Conservation (phyloP, 345 rosid species). For the Populus nigra region DNA sequence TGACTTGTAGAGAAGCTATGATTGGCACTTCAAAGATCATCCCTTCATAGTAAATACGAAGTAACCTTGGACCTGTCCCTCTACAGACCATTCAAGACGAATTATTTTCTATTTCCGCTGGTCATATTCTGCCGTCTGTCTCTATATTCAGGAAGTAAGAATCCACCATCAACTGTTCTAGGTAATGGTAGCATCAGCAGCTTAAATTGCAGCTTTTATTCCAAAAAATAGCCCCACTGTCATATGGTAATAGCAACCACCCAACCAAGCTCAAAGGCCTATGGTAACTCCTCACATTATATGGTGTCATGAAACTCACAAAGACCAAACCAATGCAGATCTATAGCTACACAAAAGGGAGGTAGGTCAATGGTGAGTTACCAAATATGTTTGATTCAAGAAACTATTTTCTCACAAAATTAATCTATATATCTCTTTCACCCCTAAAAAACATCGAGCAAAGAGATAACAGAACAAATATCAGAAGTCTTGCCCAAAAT, state of each 20-base stretch:
- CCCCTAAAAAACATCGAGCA: neutral
- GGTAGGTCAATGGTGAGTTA: neutral
- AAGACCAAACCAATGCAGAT: neutral
- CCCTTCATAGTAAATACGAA: no score
- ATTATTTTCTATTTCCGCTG: no score
- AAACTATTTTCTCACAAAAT: neutral
- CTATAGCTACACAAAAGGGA: neutral
- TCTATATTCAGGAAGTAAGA: no score
- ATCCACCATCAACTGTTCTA: no score
- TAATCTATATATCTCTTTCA: neutral
- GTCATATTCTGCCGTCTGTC: no score
- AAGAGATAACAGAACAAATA: neutral
- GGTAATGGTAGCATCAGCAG: no score
- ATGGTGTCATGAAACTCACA: neutral
- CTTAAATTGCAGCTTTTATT: no score
- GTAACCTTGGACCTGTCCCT: no score
- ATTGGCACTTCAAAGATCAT: no score
- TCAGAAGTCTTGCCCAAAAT: constrained; percentile 3
- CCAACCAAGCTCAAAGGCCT: no score
- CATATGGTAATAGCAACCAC: neutral
- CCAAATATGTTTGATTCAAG: neutral
- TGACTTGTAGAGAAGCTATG: no score
- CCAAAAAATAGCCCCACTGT: neutral
- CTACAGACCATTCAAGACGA: no score
- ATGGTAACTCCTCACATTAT: neutral